Base-by-base conservation (phyloP, 2,329 filamentous ascomycete species). In the Podosphaera xanthii region DNA sequence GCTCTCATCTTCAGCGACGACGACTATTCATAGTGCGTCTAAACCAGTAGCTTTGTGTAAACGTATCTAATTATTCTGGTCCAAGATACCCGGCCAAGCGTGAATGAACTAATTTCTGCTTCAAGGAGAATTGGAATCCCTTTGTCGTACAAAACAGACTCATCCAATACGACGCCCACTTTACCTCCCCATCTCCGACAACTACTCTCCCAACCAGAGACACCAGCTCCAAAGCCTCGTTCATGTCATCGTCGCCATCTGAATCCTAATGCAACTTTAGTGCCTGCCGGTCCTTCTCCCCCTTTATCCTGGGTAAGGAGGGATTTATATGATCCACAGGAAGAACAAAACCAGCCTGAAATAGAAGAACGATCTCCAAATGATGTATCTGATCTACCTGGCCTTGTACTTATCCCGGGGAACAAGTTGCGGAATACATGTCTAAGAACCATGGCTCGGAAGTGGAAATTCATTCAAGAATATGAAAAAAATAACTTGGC, bases 201-300 rank as follows among this genome's bases (percentile, higher is more conserved):
- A 61, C 76, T 83, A 61, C 75, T 83, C 58, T 75, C 79, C 64
- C 74, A 81, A 59, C 78, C 78, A 60, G 78, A 81, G 65, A 76
- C 76, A 35, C 78, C 77, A 33, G 68, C 73, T 8, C 78, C 77
- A 35, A 68, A 69, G 34, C 77, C 77, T 34, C 73, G 78, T 53
- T 58, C 57, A 31, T 61, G 63, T 58, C 57, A 61, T 31, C 62
- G 63, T 59, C 71, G 74, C 50, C 72, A 74, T 58, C 70, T 75
- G 49, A 76, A 77, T 64, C 67, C 67, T 14, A 69, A 71, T 65
- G 77, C 78, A 22, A 72, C 75, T 59, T 73, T 77, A 59, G 69
- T 75, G 30, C 79, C 80, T 8, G 73, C 80, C 1, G 80, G 80
- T 0, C 80, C 80, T 31, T 74, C 79, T 34, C 75, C 80, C 31